These are phyloP conservation scores for Casuarina equisetifolia DNA, from an alignment of 306 rosid species.

Conservation along the genomic window DNA sequence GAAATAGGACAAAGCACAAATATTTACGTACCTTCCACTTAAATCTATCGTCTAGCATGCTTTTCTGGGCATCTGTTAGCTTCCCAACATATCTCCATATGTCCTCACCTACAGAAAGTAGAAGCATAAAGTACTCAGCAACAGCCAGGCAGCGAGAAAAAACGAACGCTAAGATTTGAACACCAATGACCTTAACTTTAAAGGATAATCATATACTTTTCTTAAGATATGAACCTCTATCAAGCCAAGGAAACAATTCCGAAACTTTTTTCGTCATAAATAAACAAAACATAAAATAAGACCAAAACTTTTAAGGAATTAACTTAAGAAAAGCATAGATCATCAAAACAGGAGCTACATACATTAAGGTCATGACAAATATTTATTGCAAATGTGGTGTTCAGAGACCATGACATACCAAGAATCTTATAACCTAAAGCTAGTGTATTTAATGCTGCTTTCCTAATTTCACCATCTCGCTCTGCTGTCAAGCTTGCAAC, in stretches of 20 bases:
- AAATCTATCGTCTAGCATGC: constrained; percentile 96
- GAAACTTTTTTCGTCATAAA: background rate
- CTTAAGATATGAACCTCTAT: background rate
- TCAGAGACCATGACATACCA: constrained; percentile 53
- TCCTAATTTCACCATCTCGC: constrained; percentile 93
- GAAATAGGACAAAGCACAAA: constrained; percentile 2
- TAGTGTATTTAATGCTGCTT: constrained; percentile 92
- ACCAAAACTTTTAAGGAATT: background rate
- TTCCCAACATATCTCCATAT: constrained; percentile 97
- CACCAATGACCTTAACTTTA: background rate
- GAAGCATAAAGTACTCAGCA: constrained; percentile 6
- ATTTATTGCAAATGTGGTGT: background rate
- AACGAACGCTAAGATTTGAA: background rate
- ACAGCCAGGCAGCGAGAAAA: background rate
- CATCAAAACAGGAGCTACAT: background rate
- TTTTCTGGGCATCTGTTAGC: constrained; percentile 94
- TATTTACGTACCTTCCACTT: constrained; percentile 82
- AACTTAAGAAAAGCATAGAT: background rate
- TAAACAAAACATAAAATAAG: background rate
- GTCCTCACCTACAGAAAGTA: constrained; percentile 71
- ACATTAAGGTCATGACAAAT: background rate
- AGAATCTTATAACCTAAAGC: constrained; percentile 98
- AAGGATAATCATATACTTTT: background rate
- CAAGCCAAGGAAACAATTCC: background rate
- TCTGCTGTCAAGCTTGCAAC: constrained; percentile 97